Evolutionary conservation across 129 eudicot genomes (phyloP), one percentile per base, ranked within the genome.

Genomic region (Pulicaria dysenterica): DNA sequence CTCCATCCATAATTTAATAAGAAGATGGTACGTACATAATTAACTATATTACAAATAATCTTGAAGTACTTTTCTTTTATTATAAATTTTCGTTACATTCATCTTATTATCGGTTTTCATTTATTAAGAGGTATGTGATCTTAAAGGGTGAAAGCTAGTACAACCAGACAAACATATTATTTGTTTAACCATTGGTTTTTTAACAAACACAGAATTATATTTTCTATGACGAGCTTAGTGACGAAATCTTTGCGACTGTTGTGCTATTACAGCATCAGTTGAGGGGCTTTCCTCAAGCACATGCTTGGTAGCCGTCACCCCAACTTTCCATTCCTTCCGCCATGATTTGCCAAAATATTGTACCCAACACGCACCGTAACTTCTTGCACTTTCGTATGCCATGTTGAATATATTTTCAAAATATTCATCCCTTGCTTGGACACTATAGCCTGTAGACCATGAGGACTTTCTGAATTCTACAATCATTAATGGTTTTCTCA

Each of bases 231-330:
- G 70, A 57, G 64, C 34, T 64, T 15, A 79, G 83, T 5, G 74
- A 72, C 3, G 71, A 39, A 1, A 85, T 66, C 43, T 73, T 1
- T 70, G 82, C 19, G 85, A 82, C 31, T 85, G 83, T 48, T 75
- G 72, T 14, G 67, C 16, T 3, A 82, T 82, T 14, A 85, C 19
- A 0, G 11, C 73, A 24, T 57, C 70, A 10, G 81, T 85, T 37
- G 83, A 82, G 36, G 85, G 85, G 62, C 47, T 71, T 64, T 82
- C 36, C 38, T 82, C 72, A 55, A 79, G 17, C 13, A 85, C 90
- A 43, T n/a, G 76, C 85, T 65, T 82, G 85, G 69, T 82, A 85
- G 11, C 81, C 87, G 47, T 82, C 87, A n/a, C 83, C 67, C 82
- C 72, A 79, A 38, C 50, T 72, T n/a, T 82, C 84, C 90, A 82